These are phyloP conservation scores for Yarrowia bubula DNA, from an alignment of 805 yeast species.

Conservation along the genomic window DNA sequence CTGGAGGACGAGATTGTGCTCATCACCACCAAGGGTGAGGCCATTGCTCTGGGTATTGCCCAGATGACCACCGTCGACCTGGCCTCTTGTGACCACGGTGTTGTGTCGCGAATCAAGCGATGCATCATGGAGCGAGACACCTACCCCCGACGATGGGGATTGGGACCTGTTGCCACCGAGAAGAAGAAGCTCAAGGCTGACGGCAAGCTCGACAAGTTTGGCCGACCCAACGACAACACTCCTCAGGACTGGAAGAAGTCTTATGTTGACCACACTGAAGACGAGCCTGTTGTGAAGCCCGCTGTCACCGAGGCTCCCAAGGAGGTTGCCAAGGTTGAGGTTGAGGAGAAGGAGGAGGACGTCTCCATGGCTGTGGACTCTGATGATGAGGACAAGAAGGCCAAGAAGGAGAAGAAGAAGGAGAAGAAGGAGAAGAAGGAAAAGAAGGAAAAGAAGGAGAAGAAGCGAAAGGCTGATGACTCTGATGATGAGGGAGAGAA, in stretches of 20 bases:
- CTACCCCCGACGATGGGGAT: slow-evolving; percentile 99
- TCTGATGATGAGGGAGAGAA: slow-evolving; percentile 26
- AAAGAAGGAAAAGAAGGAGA: slow-evolving; percentile 48
- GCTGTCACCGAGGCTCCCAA: slow-evolving; percentile 34
- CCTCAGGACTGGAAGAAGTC: slow-evolving; percentile 88
- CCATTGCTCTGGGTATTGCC: slow-evolving; percentile 96
- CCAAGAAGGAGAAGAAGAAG: slow-evolving; percentile 56
- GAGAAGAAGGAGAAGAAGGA: slow-evolving; percentile 56
- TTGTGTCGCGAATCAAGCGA: slow-evolving; percentile 97
- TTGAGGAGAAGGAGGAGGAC: slow-evolving; percentile 50
- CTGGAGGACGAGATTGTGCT: slow-evolving; percentile 95
- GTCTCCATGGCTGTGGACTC: slow-evolving; percentile 13
- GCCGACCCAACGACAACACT: slow-evolving; percentile 89
- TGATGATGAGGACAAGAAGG: slow-evolving; percentile 46
- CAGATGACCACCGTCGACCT: slow-evolving; percentile 98
- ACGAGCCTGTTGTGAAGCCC: slow-evolving; percentile 36
- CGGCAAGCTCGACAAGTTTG: slow-evolving; percentile 95
- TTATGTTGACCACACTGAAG: slow-evolving; percentile 60
- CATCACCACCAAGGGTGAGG: slow-evolving; percentile 99
- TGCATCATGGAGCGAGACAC: slow-evolving; percentile 99
- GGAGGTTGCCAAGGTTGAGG: slow-evolving; percentile 32
- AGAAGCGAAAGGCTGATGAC: slow-evolving; percentile 32
- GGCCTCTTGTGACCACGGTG: slow-evolving; percentile 96
- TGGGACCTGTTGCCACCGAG: slow-evolving; percentile 97
- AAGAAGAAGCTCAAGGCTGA: slow-evolving; percentile 97